Percentiles rank a stretch among this genome's conserved stretches.
phyloP scores from a whole-genome alignment of 371 early-diverging fungal genomes.

The Cladochytrium tenue region DNA sequence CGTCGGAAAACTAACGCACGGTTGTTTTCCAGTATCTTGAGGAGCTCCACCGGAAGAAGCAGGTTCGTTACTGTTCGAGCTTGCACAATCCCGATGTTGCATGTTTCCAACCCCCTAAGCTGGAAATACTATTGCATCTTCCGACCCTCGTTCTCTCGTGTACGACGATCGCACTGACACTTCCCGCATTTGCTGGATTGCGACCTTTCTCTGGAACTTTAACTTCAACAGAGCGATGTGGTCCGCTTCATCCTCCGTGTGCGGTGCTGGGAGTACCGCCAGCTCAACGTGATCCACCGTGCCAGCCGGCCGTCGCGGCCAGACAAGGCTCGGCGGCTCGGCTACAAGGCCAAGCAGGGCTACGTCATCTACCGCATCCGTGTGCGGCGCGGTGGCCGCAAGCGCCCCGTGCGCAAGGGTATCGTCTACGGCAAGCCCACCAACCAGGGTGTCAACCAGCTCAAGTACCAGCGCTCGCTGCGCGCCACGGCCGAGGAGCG shows the following conservation, averaged over 20 bases:
- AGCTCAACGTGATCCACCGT: slow-evolving; percentile 95
- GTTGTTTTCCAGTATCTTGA: slow-evolving; percentile 13
- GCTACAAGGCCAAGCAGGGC: slow-evolving; percentile 99
- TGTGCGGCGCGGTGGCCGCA: slow-evolving; percentile 97
- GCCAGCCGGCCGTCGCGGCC: slow-evolving; percentile 97
- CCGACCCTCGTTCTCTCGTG: too few species aligned
- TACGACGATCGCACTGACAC: too few species aligned
- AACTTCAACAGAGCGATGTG: slow-evolving; percentile 98
- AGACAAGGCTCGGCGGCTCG: slow-evolving; percentile 98
- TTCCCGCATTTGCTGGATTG: too few species aligned
- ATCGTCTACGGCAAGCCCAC: slow-evolving; percentile 97
- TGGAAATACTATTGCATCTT: too few species aligned
- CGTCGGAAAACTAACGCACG: neutral
- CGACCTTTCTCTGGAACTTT: too few species aligned
- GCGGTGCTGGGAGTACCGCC: slow-evolving; percentile 98
- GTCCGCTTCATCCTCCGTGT: slow-evolving; percentile 97
- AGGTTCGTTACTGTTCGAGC: too few species aligned
- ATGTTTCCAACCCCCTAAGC: too few species aligned
- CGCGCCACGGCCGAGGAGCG: slow-evolving; percentile 95
- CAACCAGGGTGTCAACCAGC: slow-evolving; percentile 95
- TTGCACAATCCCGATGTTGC: too few species aligned
- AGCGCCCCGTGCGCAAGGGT: slow-evolving; percentile 95
- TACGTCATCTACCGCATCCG: slow-evolving; percentile 96
- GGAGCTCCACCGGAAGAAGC: slow-evolving; percentile 24
- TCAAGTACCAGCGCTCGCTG: slow-evolving; percentile 93